A percentile compares a stretch with the other conserved stretches of the same genome.
Evolutionary conservation across 2,329 filamentous ascomycete species (phyloP).

Genomic region (Aschersonia sp.): DNA sequence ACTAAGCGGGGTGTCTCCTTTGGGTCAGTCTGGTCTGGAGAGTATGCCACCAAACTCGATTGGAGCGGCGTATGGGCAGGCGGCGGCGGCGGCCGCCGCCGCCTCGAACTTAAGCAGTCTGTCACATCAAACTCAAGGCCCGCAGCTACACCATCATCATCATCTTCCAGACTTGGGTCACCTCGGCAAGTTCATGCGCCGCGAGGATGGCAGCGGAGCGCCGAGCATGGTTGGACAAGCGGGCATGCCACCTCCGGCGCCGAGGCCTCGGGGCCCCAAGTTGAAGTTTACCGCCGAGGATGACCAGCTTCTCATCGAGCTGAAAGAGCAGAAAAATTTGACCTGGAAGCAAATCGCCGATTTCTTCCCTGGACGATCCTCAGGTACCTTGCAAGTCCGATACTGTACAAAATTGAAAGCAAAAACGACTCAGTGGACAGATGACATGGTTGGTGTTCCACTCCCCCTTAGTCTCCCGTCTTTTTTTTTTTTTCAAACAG

Average conservation of each 20-base stretch:
- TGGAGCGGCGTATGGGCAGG: constrained; percentile 34
- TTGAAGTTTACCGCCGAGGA: constrained; percentile 90
- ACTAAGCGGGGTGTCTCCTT: constrained; percentile 31
- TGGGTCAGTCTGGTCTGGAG: constrained; percentile 40
- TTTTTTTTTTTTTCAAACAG: too few species aligned
- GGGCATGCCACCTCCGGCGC: constrained; percentile 75
- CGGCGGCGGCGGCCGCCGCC: constrained; percentile 17
- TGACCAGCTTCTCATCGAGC: constrained; percentile 70
- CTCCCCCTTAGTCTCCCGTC: not conserved
- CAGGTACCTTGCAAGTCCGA: constrained; percentile 79
- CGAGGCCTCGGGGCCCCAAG: constrained; percentile 72
- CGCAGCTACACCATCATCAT: constrained; percentile 56
- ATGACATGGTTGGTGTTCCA: constrained; percentile 60
- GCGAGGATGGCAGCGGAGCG: constrained; percentile 45
- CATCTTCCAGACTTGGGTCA: constrained; percentile 61
- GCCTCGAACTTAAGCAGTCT: constrained; percentile 5
- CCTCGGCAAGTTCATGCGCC: constrained; percentile 51
- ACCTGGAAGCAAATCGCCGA: constrained; percentile 98
- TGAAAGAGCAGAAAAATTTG: constrained; percentile 88
- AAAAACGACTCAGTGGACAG: constrained; percentile 85
- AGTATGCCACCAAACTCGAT: constrained; percentile 38
- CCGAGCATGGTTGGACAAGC: constrained; percentile 77
- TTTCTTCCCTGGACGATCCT: constrained; percentile 84
- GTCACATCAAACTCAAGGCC: constrained; percentile 2
- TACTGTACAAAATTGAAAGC: constrained; percentile 94